phyloP scores from a whole-genome alignment of 2,329 filamentous ascomycete species.

The Macroventuria anomochaeta region DNA sequence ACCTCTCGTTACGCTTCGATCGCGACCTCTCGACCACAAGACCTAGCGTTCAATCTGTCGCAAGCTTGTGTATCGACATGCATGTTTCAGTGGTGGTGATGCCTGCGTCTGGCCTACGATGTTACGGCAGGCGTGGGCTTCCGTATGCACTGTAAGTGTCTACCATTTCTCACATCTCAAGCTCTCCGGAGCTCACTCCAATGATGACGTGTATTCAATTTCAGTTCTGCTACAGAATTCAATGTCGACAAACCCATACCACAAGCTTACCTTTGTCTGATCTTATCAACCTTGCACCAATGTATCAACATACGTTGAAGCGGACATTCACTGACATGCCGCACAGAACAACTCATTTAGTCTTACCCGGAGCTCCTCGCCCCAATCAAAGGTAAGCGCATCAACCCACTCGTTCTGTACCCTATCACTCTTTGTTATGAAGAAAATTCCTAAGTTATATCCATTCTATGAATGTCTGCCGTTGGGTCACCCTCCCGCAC shows the following conservation, averaged over 20 bases:
- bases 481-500: constrained; percentile 78
- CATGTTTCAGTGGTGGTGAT: not conserved
- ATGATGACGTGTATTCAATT: constrained; percentile 53
- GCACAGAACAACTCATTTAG: constrained; percentile 4
- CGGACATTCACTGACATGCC: constrained; percentile 26
- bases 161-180: not conserved
- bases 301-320: constrained; percentile 5
- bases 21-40: not conserved
- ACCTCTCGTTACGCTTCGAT: not conserved
- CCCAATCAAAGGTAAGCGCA: constrained; percentile 30
- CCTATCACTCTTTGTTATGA: constrained; percentile 52
- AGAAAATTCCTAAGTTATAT: constrained; percentile 64
- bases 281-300: constrained; percentile 18
- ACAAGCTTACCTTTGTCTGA: constrained; percentile 62
- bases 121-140: not conserved
- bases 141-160: constrained; percentile 22
- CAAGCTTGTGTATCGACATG: not conserved
- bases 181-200: constrained; percentile 19
- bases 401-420: not conserved
- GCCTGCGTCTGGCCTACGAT: not conserved
- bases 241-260: constrained; percentile 65
- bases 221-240: constrained; percentile 70
- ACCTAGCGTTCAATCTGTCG: not conserved
- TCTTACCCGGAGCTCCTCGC: not conserved
- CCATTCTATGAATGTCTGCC: constrained; percentile 67